Evolutionary conservation across 257 asterid species (phyloP).

Genomic region (Solanum infundibuliforme): DNA sequence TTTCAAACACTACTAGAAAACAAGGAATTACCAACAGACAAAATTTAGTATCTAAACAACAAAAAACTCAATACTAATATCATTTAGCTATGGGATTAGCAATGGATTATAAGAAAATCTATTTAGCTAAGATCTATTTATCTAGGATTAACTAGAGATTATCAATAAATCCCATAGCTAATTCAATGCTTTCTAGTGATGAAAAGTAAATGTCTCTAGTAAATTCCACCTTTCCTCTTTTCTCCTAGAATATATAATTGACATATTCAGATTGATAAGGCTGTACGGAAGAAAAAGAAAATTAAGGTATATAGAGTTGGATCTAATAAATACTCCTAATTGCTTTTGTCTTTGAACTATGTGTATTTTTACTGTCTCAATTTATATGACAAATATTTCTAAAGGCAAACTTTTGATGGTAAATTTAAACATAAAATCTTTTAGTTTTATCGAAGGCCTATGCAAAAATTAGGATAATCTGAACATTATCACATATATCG

Average conservation of each 20-base stretch:
- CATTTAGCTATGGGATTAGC: not conserved
- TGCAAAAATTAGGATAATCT: too few relatives aligned
- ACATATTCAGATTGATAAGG: not conserved
- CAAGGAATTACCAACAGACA: not conserved
- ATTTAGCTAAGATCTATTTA: not conserved
- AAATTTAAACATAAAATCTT: too few relatives aligned
- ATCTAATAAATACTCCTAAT: not conserved
- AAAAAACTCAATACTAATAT: not conserved
- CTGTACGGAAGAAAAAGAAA: too few relatives aligned
- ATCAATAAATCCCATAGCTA: not conserved
- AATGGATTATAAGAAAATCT: not conserved
- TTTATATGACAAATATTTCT: too few relatives aligned
- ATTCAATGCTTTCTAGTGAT: not conserved
- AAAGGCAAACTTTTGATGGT: not conserved
- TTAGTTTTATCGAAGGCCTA: too few relatives aligned
- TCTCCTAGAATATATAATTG: not conserved
- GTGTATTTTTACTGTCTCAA: not conserved
- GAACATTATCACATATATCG: too few relatives aligned
- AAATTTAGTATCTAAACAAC: not conserved
- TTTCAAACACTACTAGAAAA: not conserved
- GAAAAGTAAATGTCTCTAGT: not conserved
- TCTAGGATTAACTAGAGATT: not conserved
- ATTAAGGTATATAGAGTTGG: not conserved
- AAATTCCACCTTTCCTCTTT: not conserved
- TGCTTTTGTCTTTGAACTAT: not conserved